A percentile compares a stretch with the other conserved stretches of the same genome.
Conservation (phyloP, 2,329 filamentous ascomycete genomes). For the Chaetomium globosum region DNA sequence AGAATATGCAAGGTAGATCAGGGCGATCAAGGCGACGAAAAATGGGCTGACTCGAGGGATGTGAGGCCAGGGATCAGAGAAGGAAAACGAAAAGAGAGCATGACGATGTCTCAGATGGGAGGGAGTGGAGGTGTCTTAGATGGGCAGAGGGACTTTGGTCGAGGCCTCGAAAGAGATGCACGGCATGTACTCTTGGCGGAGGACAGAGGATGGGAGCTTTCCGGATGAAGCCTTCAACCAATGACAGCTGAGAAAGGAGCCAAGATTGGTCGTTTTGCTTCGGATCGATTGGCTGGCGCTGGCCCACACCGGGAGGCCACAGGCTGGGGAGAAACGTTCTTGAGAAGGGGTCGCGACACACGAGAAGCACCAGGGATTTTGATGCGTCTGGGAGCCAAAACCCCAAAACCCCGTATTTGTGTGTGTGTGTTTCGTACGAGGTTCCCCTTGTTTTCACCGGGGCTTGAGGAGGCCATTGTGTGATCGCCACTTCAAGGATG, state of each 20-base stretch:
- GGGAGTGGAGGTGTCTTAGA: slow-evolving; percentile 9
- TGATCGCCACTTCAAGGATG: slow-evolving; percentile 31
- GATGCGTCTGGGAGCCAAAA: background rate
- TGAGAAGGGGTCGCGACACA: slow-evolving; percentile 5
- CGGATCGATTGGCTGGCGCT: background rate
- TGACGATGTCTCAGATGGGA: slow-evolving; percentile 6
- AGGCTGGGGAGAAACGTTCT: background rate
- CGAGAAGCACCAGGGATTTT: background rate
- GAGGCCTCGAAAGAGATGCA: slow-evolving; percentile 1
- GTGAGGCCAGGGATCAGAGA: slow-evolving; percentile 13
- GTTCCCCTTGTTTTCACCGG: slow-evolving; percentile 1
- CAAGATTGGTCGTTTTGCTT: slow-evolving; percentile 4
- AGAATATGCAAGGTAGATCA: slow-evolving; percentile 33
- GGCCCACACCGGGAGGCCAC: slow-evolving; percentile 4
- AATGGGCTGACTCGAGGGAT: slow-evolving; percentile 30
- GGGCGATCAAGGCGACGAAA: slow-evolving; percentile 28
- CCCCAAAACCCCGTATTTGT: background rate
- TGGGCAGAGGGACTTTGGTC: slow-evolving; percentile 5
- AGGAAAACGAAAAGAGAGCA: slow-evolving; percentile 13
- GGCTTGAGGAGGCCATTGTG: slow-evolving; percentile 12
- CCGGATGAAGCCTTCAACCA: slow-evolving; percentile 9
- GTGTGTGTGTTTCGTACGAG: slow-evolving; percentile 9
- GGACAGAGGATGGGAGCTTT: slow-evolving; percentile 1
- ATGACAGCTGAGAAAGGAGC: slow-evolving; percentile 11
- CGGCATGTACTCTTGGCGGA: slow-evolving; percentile 9